phyloP scores from a whole-genome alignment of 495 filamentous ascomycete genomes.

The Neurospora africana region DNA sequence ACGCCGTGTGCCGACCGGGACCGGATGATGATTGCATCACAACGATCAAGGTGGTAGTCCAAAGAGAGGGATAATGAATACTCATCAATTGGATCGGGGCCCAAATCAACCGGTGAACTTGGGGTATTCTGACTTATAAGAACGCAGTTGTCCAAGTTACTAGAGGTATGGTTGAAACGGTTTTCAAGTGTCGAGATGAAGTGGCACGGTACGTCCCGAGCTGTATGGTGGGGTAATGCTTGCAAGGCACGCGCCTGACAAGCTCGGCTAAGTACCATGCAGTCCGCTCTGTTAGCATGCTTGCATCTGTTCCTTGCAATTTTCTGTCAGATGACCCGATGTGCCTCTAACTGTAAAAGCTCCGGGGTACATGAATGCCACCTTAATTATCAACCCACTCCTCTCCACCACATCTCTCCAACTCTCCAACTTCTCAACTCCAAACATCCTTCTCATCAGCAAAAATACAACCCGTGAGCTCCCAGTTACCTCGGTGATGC shows the following conservation, averaged over 20 bases:
- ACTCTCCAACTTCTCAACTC: background rate
- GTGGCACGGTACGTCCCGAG: background rate
- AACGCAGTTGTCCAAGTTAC: no score
- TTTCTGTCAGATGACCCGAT: background rate
- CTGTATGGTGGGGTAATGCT: background rate
- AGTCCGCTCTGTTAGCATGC: background rate
- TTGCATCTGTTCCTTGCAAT: background rate
- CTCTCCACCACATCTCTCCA: background rate
- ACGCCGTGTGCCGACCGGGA: background rate
- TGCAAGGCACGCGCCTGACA: background rate
- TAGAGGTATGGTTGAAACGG: background rate
- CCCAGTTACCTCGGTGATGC: background rate
- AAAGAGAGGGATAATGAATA: no score
- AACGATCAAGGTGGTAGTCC: background rate
- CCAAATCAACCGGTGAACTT: no score
- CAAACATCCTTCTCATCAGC: background rate
- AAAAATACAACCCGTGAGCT: background rate
- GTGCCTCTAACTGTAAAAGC: background rate
- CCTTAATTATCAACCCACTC: background rate
- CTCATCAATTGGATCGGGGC: no score
- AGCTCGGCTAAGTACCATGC: background rate
- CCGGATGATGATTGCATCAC: background rate
- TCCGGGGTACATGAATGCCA: no score
- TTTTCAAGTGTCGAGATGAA: background rate
- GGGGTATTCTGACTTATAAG: no score